Evolutionary conservation across 345 rosid genomes (phyloP).

Genomic region (Corchorus olitorius): DNA sequence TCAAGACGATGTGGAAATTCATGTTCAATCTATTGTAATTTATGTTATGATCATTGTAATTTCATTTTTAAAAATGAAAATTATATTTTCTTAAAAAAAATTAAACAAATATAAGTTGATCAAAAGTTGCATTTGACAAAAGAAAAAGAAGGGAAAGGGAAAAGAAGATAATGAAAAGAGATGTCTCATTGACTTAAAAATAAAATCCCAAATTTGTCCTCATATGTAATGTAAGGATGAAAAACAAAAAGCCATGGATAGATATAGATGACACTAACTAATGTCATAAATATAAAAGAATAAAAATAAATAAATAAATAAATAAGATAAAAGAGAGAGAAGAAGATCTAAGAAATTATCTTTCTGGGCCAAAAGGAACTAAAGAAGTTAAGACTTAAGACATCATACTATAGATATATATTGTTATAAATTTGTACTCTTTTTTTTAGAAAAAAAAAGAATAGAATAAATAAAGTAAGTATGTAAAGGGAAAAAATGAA

Average conservation of each 20-base stretch:
- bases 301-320: neutral
- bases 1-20: too few species aligned
- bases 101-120: neutral
- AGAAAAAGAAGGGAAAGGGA: neutral
- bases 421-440: neutral
- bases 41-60: too few species aligned
- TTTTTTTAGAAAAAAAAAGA: neutral
- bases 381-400: neutral
- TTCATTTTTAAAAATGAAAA: too few species aligned
- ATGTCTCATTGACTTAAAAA: neutral
- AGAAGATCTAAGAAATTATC: neutral
- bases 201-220: conserved; percentile 15
- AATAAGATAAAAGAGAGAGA: neutral
- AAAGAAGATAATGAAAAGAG: neutral
- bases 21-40: too few species aligned
- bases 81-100: too few species aligned
- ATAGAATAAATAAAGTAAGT: neutral
- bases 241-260: neutral
- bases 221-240: neutral
- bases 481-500: neutral
- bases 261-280: neutral
- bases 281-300: neutral
- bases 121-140: neutral
- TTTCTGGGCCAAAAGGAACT: neutral
- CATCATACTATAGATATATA: neutral